A percentile compares a stretch with the other conserved stretches of the same genome.
These are phyloP conservation scores for Nematodospora valgi DNA, from an alignment of 805 yeast species.

Conservation along the genomic window DNA sequence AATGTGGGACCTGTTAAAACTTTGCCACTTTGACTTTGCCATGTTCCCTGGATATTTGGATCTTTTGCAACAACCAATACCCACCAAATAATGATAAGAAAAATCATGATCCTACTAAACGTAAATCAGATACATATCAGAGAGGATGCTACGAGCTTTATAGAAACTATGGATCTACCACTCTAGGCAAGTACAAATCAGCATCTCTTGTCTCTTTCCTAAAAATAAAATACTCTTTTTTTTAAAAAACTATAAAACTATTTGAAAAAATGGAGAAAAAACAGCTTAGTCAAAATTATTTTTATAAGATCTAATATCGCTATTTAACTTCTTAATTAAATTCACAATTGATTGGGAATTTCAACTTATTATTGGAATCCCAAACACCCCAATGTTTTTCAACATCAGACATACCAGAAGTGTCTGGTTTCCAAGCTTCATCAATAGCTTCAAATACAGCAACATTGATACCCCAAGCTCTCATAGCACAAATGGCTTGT, in stretches of 20 bases:
- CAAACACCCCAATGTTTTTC: slow-evolving; percentile 96
- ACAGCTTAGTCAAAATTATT: background rate
- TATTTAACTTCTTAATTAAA: slow-evolving; percentile 14
- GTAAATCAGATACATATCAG: no score
- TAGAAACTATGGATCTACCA: no score
- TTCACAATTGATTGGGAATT: slow-evolving; percentile 35
- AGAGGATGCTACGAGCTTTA: no score
- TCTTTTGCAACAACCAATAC: no score
- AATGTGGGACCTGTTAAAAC: slow-evolving; percentile 18
- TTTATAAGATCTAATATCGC: background rate
- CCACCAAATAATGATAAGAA: no score
- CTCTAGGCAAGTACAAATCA: no score
- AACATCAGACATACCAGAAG: slow-evolving; percentile 80
- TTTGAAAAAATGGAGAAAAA: background rate
- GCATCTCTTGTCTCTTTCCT: background rate
- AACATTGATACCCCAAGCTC: slow-evolving; percentile 95
- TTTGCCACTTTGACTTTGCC: slow-evolving; percentile 18
- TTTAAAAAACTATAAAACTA: background rate
- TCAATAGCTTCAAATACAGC: slow-evolving; percentile 93
- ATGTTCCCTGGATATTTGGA: slow-evolving; percentile 18
- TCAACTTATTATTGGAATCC: slow-evolving; percentile 44
- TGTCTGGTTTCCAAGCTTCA: slow-evolving; percentile 93
- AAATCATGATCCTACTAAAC: no score
- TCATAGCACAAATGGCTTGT: slow-evolving; percentile 85
- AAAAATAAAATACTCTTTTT: background rate